Base-by-base conservation (phyloP, 371 early-diverging fungal genomes). In the Nematocida sp. region DNA sequence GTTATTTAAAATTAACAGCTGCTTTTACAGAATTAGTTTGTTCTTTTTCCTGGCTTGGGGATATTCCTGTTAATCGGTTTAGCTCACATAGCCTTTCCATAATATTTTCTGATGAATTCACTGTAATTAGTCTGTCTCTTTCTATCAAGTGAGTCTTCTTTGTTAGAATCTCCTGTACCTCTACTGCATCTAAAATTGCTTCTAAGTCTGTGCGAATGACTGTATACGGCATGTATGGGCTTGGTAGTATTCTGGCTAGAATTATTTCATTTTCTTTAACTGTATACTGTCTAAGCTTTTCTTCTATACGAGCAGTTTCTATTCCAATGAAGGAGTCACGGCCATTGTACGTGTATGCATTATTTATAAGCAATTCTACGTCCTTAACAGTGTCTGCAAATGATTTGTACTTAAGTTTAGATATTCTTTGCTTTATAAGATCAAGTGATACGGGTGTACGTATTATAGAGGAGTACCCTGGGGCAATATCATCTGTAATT, bases 401-500 rank as follows among this genome's bases (percentile, higher is more conserved):
- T 23, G 70, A 42, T 15, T 42, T 64, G 55, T 78, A 78, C 58
- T 78, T 47, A 5, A 67, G 61, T 9, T 25, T 9, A 15, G 40
- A 45, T 4, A 84, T 27, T 40, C 67, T 84, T 4, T 61, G 7
- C 55, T 71, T 23, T 44, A 84, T 82, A 5, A 5, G 50, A 5
- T 58, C 27, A 5, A 84, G 62, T 42, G 47, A 64, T 23, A 83
- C 46, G 4, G 84, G 84, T n/a, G 67, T 45, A 0, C 56, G 13
- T 23, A 84, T 69, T 15, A 84, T 60, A 6, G 76, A 62, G 44
- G 82, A 82, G 82, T 84, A 84, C 20, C 57, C 54, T 23, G 84
- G 82, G 15, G 84, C 84, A 44, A 84, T 84, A 39, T 67, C 66
- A 33, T 84, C 84, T 62, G 84, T 84, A 58, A 84, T 82, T 47